Conservation (phyloP, 495 filamentous ascomycete species). For the Oidiodendron maius region DNA sequence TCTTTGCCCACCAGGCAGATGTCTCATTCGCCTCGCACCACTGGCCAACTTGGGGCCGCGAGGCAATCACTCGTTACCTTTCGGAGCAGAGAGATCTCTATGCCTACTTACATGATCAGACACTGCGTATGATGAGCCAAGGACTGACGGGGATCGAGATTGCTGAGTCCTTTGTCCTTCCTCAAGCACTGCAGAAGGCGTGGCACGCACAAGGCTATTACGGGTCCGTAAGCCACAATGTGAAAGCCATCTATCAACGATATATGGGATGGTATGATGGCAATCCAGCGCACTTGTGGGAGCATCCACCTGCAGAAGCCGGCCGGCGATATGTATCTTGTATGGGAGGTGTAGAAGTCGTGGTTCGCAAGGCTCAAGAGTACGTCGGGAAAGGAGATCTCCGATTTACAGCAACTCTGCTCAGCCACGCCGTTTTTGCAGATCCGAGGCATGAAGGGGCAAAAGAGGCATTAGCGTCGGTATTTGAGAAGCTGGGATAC, state of each 20-base stretch:
- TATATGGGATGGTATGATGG: constrained; percentile 37
- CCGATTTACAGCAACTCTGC: constrained; percentile 15
- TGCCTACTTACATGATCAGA: constrained; percentile 32
- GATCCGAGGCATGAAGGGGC: constrained; percentile 12
- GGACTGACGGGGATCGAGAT: constrained; percentile 28
- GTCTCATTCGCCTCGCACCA: constrained; percentile 13
- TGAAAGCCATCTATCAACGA: constrained; percentile 34
- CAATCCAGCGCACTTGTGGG: constrained; percentile 32
- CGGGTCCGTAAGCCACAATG: constrained; percentile 33
- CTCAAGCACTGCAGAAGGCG: constrained; percentile 18
- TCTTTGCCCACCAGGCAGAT: constrained; percentile 6
- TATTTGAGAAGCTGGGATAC: constrained; percentile 25
- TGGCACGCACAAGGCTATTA: constrained; percentile 30
- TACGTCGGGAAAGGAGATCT: constrained; percentile 16
- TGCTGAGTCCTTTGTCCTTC: constrained; percentile 26
- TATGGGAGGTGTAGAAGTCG: constrained; percentile 20
- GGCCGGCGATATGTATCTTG: constrained; percentile 25
- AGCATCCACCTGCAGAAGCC: constrained; percentile 25
- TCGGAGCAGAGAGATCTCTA: constrained; percentile 29
- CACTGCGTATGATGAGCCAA: constrained; percentile 27
- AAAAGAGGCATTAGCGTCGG: constrained; percentile 1
- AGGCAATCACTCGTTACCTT: constrained; percentile 17
- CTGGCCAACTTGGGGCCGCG: constrained; percentile 4
- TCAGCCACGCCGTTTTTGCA: constrained; percentile 22
- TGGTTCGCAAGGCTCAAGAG: constrained; percentile 19